Conservation (phyloP, 345 rosid species). For the Angophora floribunda region DNA sequence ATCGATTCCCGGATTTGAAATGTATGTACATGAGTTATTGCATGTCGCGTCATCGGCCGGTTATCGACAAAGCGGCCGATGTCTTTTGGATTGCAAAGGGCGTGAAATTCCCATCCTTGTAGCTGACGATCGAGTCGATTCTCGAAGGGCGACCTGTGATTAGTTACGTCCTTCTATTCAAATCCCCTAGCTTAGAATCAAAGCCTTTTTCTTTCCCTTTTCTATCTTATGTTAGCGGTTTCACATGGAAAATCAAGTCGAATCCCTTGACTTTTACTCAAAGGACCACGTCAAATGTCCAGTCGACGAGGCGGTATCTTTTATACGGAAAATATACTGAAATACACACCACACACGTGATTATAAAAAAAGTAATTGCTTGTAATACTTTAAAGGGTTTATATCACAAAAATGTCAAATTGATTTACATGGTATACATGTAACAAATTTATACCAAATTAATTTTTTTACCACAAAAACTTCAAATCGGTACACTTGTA, state of each 20-base stretch:
- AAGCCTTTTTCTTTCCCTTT: rapidly evolving
- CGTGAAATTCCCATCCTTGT: neutral
- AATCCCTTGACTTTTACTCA: neutral
- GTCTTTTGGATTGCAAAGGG: neutral
- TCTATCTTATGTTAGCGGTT: neutral
- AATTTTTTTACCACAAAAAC: rapidly evolving
- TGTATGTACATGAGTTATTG: too few species aligned
- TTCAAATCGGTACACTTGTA: rapidly evolving
- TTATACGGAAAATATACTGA: rapidly evolving
- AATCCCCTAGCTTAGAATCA: neutral
- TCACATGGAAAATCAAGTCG: too few species aligned
- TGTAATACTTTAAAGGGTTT: neutral
- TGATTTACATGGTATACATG: too few species aligned
- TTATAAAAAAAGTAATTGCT: neutral
- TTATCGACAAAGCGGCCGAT: neutral
- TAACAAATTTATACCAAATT: neutral
- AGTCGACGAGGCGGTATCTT: neutral
- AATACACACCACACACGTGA: rapidly evolving
- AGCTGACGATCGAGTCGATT: too few species aligned
- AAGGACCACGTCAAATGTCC: rapidly evolving
- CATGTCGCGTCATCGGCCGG: neutral
- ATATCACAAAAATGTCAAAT: rapidly evolving
- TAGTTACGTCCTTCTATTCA: rapidly evolving
- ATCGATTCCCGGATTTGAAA: neutral
- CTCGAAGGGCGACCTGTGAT: neutral